Percentiles rank a stretch among this genome's conserved stretches.
Evolutionary conservation across 306 rosid species (phyloP).

Genomic region (Hylodesmum podocarpum): DNA sequence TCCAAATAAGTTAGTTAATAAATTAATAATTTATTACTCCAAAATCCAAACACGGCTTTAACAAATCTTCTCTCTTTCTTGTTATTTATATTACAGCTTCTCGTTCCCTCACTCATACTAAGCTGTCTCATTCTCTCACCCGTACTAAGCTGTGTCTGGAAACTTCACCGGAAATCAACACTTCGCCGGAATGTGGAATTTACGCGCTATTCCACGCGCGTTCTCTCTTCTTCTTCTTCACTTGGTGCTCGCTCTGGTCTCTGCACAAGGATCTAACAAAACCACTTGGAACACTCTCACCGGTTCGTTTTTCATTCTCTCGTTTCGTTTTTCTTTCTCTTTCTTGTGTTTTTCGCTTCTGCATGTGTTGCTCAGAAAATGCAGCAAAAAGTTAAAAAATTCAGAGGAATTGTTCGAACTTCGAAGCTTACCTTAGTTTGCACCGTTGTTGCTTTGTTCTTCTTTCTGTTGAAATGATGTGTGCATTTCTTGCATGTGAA

Average conservation of each 20-base stretch:
- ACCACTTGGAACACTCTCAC: slow-evolving; percentile 57
- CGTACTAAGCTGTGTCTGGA: no score
- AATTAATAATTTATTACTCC: no score
- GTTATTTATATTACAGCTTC: neutral
- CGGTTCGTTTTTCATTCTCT: slow-evolving; percentile 36
- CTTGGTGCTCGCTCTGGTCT: slow-evolving; percentile 41
- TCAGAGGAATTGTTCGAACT: neutral
- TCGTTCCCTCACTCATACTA: neutral
- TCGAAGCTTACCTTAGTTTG: neutral
- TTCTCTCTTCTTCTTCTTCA: slow-evolving; percentile 31
- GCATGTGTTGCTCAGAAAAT: neutral
- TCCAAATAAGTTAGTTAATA: no score
- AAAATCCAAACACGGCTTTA: no score
- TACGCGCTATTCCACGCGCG: slow-evolving; percentile 36
- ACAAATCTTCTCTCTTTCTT: neutral
- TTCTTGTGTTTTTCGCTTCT: neutral
- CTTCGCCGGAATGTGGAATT: slow-evolving; percentile 48
- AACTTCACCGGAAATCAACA: neutral
- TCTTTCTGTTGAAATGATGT: neutral
- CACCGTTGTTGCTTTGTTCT: neutral
- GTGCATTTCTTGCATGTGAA: slow-evolving; percentile 10
- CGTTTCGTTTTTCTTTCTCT: neutral
- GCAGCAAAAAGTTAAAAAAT: neutral
- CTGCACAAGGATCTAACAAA: slow-evolving; percentile 55
- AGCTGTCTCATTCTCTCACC: neutral